phyloP scores from a whole-genome alignment of 805 yeast species.

The Wickerhamiella cacticola region DNA sequence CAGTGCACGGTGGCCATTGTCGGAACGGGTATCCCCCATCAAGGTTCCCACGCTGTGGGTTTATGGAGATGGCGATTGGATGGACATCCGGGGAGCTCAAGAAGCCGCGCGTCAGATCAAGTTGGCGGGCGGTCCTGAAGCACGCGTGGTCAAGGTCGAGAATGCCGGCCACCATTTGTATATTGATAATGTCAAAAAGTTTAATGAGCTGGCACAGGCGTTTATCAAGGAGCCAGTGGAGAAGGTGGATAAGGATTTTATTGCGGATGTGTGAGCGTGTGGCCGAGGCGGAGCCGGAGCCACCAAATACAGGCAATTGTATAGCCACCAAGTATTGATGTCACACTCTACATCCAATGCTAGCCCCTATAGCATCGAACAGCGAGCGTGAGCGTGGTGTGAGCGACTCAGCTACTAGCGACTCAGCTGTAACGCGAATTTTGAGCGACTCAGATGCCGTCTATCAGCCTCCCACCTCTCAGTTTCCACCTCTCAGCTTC shows the following conservation, averaged over 20 bases:
- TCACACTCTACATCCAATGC: no score
- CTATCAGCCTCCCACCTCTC: no score
- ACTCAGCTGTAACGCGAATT: no score
- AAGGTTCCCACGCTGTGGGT: constrained; percentile 61
- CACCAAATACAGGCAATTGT: no score
- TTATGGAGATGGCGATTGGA: constrained; percentile 74
- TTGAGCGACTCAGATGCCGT: no score
- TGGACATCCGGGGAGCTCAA: constrained; percentile 36
- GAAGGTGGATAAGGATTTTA: background rate
- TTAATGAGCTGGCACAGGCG: constrained; percentile 38
- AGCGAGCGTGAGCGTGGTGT: no score
- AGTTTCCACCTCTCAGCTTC: no score
- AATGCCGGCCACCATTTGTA: constrained; percentile 67
- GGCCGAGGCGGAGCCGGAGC: no score
- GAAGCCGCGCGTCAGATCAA: constrained; percentile 27
- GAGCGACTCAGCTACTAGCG: no score
- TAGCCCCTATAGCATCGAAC: no score
- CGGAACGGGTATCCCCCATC: constrained; percentile 37
- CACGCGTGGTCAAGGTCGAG: constrained; percentile 30
- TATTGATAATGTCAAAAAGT: constrained; percentile 45
- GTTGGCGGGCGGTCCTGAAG: constrained; percentile 20
- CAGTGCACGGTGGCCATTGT: constrained; percentile 64
- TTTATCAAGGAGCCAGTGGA: constrained; percentile 33
- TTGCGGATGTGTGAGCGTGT: background rate
- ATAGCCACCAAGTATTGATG: no score